Conservation (phyloP, 768 basidiomycete species). For the Piloderma croceum region DNA sequence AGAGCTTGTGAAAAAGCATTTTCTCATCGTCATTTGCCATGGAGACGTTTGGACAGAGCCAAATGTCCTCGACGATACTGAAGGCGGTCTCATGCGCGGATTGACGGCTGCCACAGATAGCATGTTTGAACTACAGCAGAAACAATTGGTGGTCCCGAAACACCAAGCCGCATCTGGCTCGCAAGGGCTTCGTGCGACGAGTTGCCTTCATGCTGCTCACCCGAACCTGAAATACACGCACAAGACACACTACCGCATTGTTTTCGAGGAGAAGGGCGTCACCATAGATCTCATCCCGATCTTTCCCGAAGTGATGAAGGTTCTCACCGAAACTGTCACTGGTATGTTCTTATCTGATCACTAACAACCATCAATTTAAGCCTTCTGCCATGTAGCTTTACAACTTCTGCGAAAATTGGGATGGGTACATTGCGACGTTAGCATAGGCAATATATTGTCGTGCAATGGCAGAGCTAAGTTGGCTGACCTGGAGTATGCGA, state of each 20-base stretch:
- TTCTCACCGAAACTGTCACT: slow-evolving; percentile 1
- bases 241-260: not conserved
- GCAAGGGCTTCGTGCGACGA: not conserved
- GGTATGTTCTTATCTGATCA: slow-evolving; percentile 1
- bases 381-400: slow-evolving; percentile 4
- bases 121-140: not conserved
- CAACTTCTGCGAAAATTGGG: slow-evolving; percentile 1
- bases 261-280: not conserved
- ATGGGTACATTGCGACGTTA: slow-evolving; percentile 15
- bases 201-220: not conserved
- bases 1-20: not conserved
- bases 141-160: not conserved
- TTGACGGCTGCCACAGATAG: not conserved
- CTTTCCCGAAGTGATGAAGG: not conserved
- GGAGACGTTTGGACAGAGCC: not conserved
- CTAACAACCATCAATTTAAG: not conserved
- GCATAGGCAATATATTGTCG: slow-evolving; percentile 11
- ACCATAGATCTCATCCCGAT: not conserved
- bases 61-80: not conserved
- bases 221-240: not conserved
- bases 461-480: too few relatives aligned
- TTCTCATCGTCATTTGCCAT: not conserved
- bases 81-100: not conserved
- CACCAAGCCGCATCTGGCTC: not conserved
- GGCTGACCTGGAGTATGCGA: too few relatives aligned